Evolutionary conservation across 192 early-diverging fungal species (phyloP).

Genomic region (Linnemannia hyalina): DNA sequence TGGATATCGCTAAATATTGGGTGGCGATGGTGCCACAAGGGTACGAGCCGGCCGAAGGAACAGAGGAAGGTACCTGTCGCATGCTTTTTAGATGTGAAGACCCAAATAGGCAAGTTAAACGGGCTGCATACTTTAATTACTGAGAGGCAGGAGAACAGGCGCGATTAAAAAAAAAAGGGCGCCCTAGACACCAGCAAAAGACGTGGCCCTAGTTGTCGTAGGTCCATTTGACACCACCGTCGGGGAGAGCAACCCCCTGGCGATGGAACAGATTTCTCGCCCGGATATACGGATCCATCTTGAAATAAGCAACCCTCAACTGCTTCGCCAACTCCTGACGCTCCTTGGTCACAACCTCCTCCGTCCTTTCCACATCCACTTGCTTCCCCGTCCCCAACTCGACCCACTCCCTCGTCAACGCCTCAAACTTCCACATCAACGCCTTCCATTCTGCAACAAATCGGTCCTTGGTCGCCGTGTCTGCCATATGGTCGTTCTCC

Average conservation of each 20-base stretch:
- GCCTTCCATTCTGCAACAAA: slow-evolving; percentile 33
- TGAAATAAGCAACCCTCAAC: slow-evolving; percentile 58
- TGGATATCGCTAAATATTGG: background rate
- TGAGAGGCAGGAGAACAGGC: background rate
- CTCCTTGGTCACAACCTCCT: slow-evolving; percentile 51
- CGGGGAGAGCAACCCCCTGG: slow-evolving; percentile 11
- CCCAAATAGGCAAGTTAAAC: background rate
- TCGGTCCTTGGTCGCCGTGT: slow-evolving; percentile 25
- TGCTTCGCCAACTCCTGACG: slow-evolving; percentile 53
- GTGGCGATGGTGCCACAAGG: background rate
- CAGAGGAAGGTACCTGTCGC: background rate
- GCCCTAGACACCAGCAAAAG: background rate
- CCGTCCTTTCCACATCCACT: slow-evolving; percentile 8
- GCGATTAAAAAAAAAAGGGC: background rate
- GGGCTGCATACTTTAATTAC: background rate
- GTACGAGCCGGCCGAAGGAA: background rate
- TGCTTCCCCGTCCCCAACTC: background rate
- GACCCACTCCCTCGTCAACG: slow-evolving; percentile 63
- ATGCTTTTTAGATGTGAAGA: background rate
- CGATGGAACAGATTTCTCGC: slow-evolving; percentile 56
- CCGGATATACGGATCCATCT: slow-evolving; percentile 62
- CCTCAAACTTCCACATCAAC: slow-evolving; percentile 61
- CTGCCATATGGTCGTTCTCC: slow-evolving; percentile 60
- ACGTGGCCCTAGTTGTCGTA: slow-evolving; percentile 19
- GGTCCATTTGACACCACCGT: slow-evolving; percentile 25